Percentiles rank a stretch among this genome's conserved stretches.
Evolutionary conservation across 2,329 filamentous ascomycete species (phyloP).

Genomic region (Coniochaeta pulveracea): DNA sequence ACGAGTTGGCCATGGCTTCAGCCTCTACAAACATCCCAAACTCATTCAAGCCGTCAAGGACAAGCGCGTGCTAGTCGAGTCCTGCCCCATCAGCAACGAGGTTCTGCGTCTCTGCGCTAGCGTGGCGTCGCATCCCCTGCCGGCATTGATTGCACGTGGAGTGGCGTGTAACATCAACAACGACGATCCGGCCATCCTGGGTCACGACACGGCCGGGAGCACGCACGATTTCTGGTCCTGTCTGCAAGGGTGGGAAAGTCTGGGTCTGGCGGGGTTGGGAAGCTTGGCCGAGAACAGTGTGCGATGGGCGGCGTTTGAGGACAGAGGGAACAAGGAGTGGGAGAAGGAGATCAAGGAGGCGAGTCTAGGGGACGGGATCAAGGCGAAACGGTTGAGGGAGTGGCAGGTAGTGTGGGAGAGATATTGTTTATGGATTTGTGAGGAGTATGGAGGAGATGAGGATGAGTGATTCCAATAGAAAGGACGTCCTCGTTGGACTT

Average conservation of each 20-base stretch:
- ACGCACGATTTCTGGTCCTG: slow-evolving; percentile 94
- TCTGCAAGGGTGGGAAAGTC: slow-evolving; percentile 81
- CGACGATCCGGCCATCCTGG: slow-evolving; percentile 82
- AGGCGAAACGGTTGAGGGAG: slow-evolving; percentile 62
- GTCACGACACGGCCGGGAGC: slow-evolving; percentile 70
- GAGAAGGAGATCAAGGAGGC: slow-evolving; percentile 61
- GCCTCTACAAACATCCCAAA: slow-evolving; percentile 82
- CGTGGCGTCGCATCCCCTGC: slow-evolving; percentile 69
- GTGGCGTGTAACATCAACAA: slow-evolving; percentile 79
- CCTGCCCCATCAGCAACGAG: slow-evolving; percentile 86
- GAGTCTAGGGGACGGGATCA: slow-evolving; percentile 56
- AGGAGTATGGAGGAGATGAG: slow-evolving; percentile 56
- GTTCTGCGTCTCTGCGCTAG: slow-evolving; percentile 68
- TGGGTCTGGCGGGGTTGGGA: slow-evolving; percentile 77
- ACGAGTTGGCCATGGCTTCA: slow-evolving; percentile 82
- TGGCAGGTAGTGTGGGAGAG: slow-evolving; percentile 79
- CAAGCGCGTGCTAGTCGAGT: slow-evolving; percentile 78
- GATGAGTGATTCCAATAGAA: slow-evolving; percentile 15
- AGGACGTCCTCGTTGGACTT: too few relatives aligned
- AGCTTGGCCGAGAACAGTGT: slow-evolving; percentile 88
- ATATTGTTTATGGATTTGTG: slow-evolving; percentile 83
- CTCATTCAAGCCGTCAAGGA: slow-evolving; percentile 83
- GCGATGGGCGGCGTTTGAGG: slow-evolving; percentile 80
- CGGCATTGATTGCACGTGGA: slow-evolving; percentile 73
- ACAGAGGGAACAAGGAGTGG: slow-evolving; percentile 45